These are phyloP conservation scores for Atalantia buxifolia DNA, from an alignment of 345 rosid species.

Conservation along the genomic window DNA sequence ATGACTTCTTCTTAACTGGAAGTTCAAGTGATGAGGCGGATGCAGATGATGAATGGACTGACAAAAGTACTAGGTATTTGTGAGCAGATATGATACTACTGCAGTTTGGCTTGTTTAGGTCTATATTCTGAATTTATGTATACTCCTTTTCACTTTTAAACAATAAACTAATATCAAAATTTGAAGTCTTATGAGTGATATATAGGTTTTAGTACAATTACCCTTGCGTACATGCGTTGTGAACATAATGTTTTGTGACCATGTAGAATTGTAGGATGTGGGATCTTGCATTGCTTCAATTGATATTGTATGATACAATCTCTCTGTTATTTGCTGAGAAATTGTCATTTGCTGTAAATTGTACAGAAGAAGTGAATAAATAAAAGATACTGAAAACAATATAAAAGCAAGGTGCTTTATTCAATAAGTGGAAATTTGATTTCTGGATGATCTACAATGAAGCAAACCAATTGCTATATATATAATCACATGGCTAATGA, in stretches of 20 bases:
- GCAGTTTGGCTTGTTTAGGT: neutral
- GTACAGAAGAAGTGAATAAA: neutral
- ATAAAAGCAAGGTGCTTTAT: neutral
- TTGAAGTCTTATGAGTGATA: neutral
- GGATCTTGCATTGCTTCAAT: neutral
- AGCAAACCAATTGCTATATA: too few species aligned
- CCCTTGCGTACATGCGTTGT: neutral
- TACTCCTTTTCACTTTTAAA: neutral
- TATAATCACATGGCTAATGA: neutral
- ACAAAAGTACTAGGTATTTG: slow-evolving; percentile 84
- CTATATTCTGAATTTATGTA: neutral
- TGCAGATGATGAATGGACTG: slow-evolving; percentile 98
- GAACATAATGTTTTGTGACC: neutral
- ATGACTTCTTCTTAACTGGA: slow-evolving; percentile 86
- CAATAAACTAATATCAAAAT: neutral
- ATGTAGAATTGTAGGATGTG: neutral
- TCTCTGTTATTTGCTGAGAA: neutral
- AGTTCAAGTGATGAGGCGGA: slow-evolving; percentile 98
- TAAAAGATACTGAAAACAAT: neutral
- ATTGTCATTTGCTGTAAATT: too few species aligned
- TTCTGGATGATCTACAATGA: neutral
- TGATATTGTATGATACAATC: slow-evolving; percentile 2
- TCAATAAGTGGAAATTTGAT: neutral
- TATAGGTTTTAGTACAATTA: neutral
- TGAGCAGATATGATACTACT: neutral